Conservation (phyloP, 306 rosid species). For the Mucuna pruriens region DNA sequence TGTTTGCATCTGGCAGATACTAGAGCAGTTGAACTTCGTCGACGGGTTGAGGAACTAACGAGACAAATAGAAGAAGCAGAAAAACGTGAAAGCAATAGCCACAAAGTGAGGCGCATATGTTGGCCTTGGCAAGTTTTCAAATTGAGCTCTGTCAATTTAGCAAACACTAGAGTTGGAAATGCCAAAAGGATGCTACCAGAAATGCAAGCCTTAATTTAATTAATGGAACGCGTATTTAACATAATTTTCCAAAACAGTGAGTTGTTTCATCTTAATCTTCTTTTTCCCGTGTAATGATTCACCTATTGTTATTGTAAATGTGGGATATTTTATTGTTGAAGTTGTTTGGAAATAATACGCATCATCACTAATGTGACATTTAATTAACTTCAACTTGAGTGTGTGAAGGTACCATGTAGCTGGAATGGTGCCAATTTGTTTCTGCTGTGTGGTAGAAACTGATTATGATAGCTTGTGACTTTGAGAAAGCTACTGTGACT, state of each 20-base stretch:
- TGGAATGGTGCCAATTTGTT: neutral
- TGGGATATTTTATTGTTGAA: neutral
- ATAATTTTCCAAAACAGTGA: conserved; percentile 10
- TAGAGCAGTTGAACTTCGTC: conserved; percentile 64
- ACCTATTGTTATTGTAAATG: conserved; percentile 2
- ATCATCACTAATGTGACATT: neutral
- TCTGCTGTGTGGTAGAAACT: neutral
- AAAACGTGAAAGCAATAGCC: conserved; percentile 55
- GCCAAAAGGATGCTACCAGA: conserved; percentile 69
- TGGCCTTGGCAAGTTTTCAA: conserved; percentile 84
- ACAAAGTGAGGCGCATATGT: conserved; percentile 61
- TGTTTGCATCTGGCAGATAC: conserved; percentile 74
- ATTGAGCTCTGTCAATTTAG: conserved; percentile 35
- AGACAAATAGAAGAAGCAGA: conserved; percentile 72
- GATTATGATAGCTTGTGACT: no score
- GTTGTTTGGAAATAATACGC: neutral
- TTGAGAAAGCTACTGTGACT: no score
- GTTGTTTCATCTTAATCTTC: conserved; percentile 14
- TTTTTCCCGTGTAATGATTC: conserved; percentile 12
- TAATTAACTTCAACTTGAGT: neutral
- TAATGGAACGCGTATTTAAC: conserved; percentile 30
- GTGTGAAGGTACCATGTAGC: neutral
- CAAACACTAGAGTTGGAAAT: conserved; percentile 45
- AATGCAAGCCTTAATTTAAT: conserved; percentile 76
- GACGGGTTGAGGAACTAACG: conserved; percentile 60